Percentiles rank a stretch among this genome's conserved stretches.
Conservation (phyloP, 805 yeast genomes). For the Zygoascus tannicola region DNA sequence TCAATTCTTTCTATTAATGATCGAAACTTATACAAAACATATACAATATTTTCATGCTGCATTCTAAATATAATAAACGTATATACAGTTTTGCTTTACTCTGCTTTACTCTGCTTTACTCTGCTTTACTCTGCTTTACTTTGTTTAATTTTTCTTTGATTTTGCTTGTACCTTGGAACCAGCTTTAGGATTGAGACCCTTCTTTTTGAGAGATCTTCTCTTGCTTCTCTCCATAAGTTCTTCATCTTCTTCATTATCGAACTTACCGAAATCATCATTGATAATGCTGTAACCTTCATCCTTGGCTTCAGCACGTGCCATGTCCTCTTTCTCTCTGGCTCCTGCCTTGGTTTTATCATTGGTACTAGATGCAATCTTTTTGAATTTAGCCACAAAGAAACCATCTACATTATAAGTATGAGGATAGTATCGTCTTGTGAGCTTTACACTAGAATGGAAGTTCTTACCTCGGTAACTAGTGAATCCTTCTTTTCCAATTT, state of each 20-base stretch:
- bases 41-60: background rate
- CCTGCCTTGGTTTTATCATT: constrained; percentile 81
- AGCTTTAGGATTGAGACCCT: constrained; percentile 26
- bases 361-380: constrained; percentile 79
- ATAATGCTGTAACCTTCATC: constrained; percentile 62
- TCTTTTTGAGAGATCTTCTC: constrained; percentile 25
- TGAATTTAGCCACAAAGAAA: constrained; percentile 92
- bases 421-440: constrained; percentile 95
- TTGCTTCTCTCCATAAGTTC: constrained; percentile 55
- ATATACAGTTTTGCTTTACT: background rate
- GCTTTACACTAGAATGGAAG: constrained; percentile 62
- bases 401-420: constrained; percentile 99
- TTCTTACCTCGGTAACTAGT: constrained; percentile 88
- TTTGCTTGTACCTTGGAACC: background rate
- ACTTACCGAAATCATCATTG: constrained; percentile 75
- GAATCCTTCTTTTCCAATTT: constrained; percentile 94
- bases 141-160: too few species aligned
- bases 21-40: too few species aligned
- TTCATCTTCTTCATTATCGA: constrained; percentile 68
- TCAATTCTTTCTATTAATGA: constrained; percentile 37
- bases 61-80: background rate
- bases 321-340: constrained; percentile 73
- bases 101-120: background rate
- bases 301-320: constrained; percentile 72
- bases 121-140: background rate